These are phyloP conservation scores for Astragalus membranaceus DNA, from an alignment of 306 rosid genomes.

Conservation along the genomic window DNA sequence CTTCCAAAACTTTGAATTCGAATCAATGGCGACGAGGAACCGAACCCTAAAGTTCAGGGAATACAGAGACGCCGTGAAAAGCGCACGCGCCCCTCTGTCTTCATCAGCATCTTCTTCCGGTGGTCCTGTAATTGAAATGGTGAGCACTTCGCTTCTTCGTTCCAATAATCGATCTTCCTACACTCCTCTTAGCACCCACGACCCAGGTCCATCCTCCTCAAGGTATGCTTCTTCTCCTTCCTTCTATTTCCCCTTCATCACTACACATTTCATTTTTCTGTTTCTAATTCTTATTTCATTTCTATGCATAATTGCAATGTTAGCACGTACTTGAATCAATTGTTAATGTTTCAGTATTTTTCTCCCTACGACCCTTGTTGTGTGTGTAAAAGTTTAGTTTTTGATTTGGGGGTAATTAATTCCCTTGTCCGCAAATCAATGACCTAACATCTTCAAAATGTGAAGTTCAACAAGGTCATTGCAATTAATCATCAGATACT, in stretches of 20 bases:
- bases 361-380: background rate
- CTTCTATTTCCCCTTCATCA: background rate
- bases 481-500: background rate
- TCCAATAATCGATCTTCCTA: constrained; percentile 56
- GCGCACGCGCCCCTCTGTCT: constrained; percentile 63
- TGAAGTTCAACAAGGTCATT: background rate
- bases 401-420: background rate
- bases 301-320: background rate
- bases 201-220: constrained; percentile 51
- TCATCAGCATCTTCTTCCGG: constrained; percentile 53
- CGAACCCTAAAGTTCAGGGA: constrained; percentile 43
- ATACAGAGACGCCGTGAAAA: constrained; percentile 72
- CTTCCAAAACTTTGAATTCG: background rate
- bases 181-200: constrained; percentile 66
- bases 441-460: background rate
- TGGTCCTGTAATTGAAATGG: constrained; percentile 73
- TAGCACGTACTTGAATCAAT: background rate
- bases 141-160: constrained; percentile 48
- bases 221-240: constrained; percentile 10
- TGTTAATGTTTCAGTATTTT: background rate
- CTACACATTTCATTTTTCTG: background rate
- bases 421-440: background rate
- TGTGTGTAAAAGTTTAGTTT: background rate
- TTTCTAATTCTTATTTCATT: background rate
- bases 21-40: constrained; percentile 69